A percentile compares a stretch with the other conserved stretches of the same genome.
These are phyloP conservation scores for Globisporangium solare DNA, from an alignment of 352 stramenopile genomes.

Conservation along the genomic window DNA sequence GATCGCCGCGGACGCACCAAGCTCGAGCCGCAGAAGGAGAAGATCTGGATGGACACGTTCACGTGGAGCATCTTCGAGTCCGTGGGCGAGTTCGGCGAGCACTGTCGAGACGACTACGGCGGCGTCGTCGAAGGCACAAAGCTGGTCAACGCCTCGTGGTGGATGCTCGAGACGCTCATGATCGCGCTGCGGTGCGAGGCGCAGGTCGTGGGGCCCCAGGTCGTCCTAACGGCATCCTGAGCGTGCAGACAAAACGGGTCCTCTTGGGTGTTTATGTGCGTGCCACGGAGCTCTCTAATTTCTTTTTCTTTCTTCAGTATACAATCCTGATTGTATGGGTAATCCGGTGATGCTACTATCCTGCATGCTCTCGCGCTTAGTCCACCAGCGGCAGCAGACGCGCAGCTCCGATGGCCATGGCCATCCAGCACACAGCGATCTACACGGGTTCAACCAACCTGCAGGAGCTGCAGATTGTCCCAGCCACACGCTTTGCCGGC, in stretches of 20 bases:
- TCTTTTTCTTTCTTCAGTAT: too few relatives aligned
- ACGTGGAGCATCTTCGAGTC: constrained; percentile 61
- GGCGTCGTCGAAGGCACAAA: constrained; percentile 53
- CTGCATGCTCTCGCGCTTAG: neutral
- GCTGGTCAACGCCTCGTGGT: constrained; percentile 50
- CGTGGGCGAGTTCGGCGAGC: constrained; percentile 26
- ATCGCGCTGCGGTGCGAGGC: constrained; percentile 59
- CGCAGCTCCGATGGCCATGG: constrained; percentile 1
- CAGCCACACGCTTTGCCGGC: constrained; percentile 5
- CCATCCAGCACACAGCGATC: constrained; percentile 11
- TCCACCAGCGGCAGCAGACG: neutral
- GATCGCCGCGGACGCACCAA: constrained; percentile 56
- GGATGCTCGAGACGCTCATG: constrained; percentile 71
- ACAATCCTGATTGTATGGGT: neutral
- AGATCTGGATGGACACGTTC: constrained; percentile 71
- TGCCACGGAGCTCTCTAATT: neutral
- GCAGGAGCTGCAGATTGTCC: neutral
- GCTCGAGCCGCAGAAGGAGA: constrained; percentile 37
- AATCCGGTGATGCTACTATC: neutral
- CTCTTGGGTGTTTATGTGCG: neutral
- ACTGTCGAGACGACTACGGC: constrained; percentile 57
- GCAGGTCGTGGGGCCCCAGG: constrained; percentile 34
- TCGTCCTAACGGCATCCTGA: constrained; percentile 15
- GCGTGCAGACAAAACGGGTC: neutral
- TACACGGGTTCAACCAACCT: constrained; percentile 11